Evolutionary conservation across 73 alveolate species (phyloP).

Genomic region (Paraurostyla sp.): DNA sequence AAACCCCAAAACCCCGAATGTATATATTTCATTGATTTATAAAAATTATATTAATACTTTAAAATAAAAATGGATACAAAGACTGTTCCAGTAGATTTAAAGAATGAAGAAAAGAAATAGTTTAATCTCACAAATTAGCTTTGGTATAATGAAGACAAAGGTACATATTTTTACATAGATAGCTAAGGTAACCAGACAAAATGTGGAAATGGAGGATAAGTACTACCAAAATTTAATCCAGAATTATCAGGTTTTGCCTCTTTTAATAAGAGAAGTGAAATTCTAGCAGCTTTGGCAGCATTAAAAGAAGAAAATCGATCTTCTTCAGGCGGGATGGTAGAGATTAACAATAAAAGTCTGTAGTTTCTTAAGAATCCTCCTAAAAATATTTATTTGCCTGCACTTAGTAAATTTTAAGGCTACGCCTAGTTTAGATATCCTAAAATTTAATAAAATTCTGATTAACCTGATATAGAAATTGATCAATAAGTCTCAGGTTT

Average conservation of each 20-base stretch:
- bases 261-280: not conserved
- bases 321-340: not conserved
- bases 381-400: not conserved
- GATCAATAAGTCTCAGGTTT: too few species aligned
- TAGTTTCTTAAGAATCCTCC: not conserved
- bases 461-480: not conserved
- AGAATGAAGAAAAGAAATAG: too few species aligned
- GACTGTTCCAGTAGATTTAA: too few species aligned
- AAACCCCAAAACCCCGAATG: too few species aligned
- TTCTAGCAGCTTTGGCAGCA: not conserved
- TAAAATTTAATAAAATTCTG: too few species aligned
- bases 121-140: too few species aligned
- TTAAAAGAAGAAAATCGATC: not conserved
- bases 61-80: too few species aligned
- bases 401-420: conserved; percentile 15
- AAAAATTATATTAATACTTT: too few species aligned
- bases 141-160: conserved; percentile 17
- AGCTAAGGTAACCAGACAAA: not conserved
- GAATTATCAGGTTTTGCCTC: not conserved
- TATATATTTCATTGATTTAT: too few species aligned
- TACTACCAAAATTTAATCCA: not conserved
- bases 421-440: conserved; percentile 3
- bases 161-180: not conserved
- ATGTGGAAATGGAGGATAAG: not conserved
- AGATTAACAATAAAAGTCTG: not conserved